A percentile compares a stretch with the other conserved stretches of the same genome.
Evolutionary conservation across 352 stramenopile species (phyloP).

Genomic region (Globisporangium lucens): DNA sequence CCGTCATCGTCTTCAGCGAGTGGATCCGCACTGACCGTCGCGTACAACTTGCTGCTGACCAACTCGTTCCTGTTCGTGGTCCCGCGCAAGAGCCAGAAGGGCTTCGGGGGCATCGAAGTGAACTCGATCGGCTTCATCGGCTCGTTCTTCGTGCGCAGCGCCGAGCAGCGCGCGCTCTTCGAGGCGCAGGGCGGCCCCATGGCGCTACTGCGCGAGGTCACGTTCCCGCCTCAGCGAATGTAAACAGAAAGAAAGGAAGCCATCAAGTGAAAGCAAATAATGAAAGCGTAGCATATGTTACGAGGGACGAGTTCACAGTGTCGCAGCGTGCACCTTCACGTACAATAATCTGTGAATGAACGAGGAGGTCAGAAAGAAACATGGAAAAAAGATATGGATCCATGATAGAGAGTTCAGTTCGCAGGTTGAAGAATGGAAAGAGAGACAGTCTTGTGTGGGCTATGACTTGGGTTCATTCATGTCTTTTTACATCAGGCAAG

Average conservation of each 20-base stretch:
- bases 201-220: slow-evolving; percentile 57
- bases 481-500: not conserved
- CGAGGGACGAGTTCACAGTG: too few relatives aligned
- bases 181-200: slow-evolving; percentile 43
- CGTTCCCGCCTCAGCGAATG: slow-evolving; percentile 35
- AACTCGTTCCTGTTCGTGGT: slow-evolving; percentile 69
- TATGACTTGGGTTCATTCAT: not conserved
- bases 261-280: not conserved
- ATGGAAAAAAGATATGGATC: not conserved
- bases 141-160: slow-evolving; percentile 70
- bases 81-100: slow-evolving; percentile 42
- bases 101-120: slow-evolving; percentile 69
- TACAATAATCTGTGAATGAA: too few relatives aligned
- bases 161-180: slow-evolving; percentile 58
- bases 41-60: slow-evolving; percentile 82
- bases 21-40: slow-evolving; percentile 27
- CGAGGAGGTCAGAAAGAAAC: not conserved
- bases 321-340: too few relatives aligned
- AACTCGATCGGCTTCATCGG: slow-evolving; percentile 85
- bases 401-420: not conserved
- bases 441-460: not conserved
- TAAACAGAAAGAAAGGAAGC: not conserved
- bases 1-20: not conserved
- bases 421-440: not conserved
- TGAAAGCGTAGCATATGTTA: not conserved